A percentile compares a stretch with the other conserved stretches of the same genome.
These are phyloP conservation scores for Dictyostelium firmibasis DNA, from an alignment of 78 protist species.

Conservation along the genomic window DNA sequence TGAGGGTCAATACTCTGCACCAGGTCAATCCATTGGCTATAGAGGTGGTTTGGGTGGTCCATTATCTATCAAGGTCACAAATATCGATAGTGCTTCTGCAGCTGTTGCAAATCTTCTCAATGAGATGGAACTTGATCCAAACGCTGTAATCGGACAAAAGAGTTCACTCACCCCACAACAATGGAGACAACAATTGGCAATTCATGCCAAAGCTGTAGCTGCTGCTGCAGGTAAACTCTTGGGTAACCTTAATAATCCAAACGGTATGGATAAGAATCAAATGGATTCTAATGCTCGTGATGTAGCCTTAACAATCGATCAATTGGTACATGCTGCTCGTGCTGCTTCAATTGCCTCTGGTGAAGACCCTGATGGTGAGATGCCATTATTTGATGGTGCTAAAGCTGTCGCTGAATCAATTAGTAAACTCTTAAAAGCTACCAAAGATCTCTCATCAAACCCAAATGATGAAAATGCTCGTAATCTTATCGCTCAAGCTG, in stretches of 20 bases:
- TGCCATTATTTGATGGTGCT: slow-evolving; percentile 82
- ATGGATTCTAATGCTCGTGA: slow-evolving; percentile 74
- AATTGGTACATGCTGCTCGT: slow-evolving; percentile 83
- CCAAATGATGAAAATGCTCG: slow-evolving; percentile 79
- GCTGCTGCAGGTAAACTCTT: slow-evolving; percentile 72
- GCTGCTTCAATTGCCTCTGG: slow-evolving; percentile 78
- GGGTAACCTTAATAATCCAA: slow-evolving; percentile 68
- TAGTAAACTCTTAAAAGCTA: slow-evolving; percentile 56
- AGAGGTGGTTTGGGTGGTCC: slow-evolving; percentile 81
- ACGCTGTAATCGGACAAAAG: slow-evolving; percentile 73
- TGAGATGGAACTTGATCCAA: slow-evolving; percentile 74
- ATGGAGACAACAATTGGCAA: slow-evolving; percentile 84
- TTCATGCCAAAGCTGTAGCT: slow-evolving; percentile 77
- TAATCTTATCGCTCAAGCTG: slow-evolving; percentile 50
- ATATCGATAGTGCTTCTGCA: slow-evolving; percentile 52
- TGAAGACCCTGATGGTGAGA: slow-evolving; percentile 80
- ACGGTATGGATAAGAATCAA: slow-evolving; percentile 58
- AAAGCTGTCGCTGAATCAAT: slow-evolving; percentile 82
- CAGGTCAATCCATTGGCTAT: slow-evolving; percentile 70
- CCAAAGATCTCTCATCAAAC: slow-evolving; percentile 72
- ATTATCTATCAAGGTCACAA: slow-evolving; percentile 70
- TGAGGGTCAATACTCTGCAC: slow-evolving; percentile 62
- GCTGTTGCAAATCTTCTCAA: slow-evolving; percentile 71
- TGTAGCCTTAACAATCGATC: slow-evolving; percentile 67
- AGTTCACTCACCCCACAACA: slow-evolving; percentile 63